Conservation (phyloP, 2,329 filamentous ascomycete genomes). For the Ophiostoma pallidulum region DNA sequence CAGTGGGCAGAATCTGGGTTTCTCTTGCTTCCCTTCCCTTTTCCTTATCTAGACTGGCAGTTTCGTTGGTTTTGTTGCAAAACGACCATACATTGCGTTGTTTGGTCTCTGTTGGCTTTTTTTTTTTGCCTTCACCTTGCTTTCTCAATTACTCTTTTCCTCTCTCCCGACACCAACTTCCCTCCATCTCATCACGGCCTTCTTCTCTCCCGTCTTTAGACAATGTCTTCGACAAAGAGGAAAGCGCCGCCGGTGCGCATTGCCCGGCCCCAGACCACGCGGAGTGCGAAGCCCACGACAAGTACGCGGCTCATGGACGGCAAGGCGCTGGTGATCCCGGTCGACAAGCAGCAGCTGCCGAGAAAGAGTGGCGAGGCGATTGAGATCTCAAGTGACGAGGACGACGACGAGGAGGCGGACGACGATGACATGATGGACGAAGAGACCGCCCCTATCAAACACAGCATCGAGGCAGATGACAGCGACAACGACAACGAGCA, state of each 20-base stretch:
- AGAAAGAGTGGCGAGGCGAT: slow-evolving; percentile 31
- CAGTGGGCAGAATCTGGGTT: background rate
- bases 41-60: background rate
- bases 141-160: background rate
- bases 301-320: slow-evolving; percentile 49
- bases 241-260: slow-evolving; percentile 47
- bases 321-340: slow-evolving; percentile 41
- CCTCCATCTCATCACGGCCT: background rate
- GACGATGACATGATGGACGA: slow-evolving; percentile 18
- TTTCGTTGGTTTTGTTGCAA: background rate
- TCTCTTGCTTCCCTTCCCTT: background rate
- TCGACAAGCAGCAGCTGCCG: slow-evolving; percentile 24
- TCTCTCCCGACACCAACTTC: background rate
- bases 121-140: background rate
- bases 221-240: slow-evolving; percentile 49
- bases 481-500: background rate
- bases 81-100: too few relatives aligned
- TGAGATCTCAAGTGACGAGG: slow-evolving; percentile 48
- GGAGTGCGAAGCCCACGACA: slow-evolving; percentile 40
- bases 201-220: too few relatives aligned
- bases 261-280: slow-evolving; percentile 44
- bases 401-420: slow-evolving; percentile 1
- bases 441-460: too few relatives aligned
- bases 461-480: slow-evolving; percentile 5
- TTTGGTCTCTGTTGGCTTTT: background rate